Evolutionary conservation across 176 grass and related monocot genomes (phyloP), one percentile per base, ranked within the genome.

Genomic region (Musa itinerans): DNA sequence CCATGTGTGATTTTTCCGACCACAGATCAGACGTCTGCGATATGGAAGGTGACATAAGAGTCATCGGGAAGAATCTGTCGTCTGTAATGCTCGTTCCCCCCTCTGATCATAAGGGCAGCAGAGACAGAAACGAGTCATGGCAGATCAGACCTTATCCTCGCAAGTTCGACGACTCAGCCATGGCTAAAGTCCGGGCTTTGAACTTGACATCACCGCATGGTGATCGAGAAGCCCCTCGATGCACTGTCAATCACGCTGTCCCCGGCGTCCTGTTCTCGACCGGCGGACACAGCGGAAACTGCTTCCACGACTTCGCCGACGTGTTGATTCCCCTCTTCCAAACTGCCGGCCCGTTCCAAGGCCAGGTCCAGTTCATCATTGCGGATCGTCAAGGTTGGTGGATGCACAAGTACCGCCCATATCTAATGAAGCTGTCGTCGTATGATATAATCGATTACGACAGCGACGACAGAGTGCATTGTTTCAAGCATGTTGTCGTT

Each of bases 131-230:
- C 21, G 82, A 84, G 72, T 59, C 83, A 53, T 96, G 83, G 88
- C 85, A 79, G 74, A 88, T 96, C 19, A 88, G 88, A 75, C 92
- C 92, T 0, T 96, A 91, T 79, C 83, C 92, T 53, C 88, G 92
- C 57, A 96, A 96, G 73, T 89, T 82, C 1, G 92, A 96, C 26
- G 71, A 65, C 68, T 84, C 76, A 49, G 75, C 86, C 76, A 89
- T 96, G 69, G 84, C 82, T 58, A 80, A 83, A 24, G 87, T 96
- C 58, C 50, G 86, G 51, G 80, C 85, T 0, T 74, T 96, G 13
- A 84, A 84, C 27, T 84, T 85, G 0, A 88, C 80, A 61, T 22
- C 55, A 0, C 22, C 69, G 2, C 10, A 34, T 59, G 20, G 1
- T 22, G 29, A 53, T 15, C 69, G 65, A 72, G 81, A 84, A 62